phyloP scores from a whole-genome alignment of 805 yeast species.

The Yarrowia hollandica region DNA sequence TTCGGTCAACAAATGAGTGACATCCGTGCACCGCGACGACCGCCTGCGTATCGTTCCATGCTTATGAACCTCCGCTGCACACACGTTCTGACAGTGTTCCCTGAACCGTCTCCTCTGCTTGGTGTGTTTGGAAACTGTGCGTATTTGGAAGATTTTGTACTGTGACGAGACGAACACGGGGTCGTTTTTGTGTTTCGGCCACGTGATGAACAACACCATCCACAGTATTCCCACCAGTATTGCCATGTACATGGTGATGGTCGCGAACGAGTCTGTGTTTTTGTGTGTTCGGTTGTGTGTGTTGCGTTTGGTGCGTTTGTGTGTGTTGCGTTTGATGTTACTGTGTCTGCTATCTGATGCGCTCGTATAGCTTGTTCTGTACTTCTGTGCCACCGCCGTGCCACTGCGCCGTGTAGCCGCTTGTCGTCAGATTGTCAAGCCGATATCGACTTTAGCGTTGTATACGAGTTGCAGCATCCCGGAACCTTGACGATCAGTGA shows the following conservation, averaged over 20 bases:
- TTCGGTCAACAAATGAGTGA: too few relatives aligned
- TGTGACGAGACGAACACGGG: neutral
- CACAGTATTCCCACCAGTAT: neutral
- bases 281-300: neutral
- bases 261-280: neutral
- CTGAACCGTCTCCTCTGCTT: neutral
- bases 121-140: neutral
- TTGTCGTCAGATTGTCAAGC: too few relatives aligned
- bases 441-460: neutral
- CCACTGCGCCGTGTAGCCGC: too few relatives aligned
- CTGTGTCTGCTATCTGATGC: too few relatives aligned
- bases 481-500: neutral
- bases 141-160: slow-evolving; percentile 2
- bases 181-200: neutral
- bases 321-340: too few relatives aligned
- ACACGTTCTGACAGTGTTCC: slow-evolving; percentile 12
- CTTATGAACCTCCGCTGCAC: neutral
- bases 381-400: too few relatives aligned
- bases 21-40: neutral
- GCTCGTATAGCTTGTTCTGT: too few relatives aligned
- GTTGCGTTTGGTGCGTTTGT: neutral
- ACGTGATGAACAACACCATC: neutral
- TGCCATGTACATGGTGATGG: neutral
- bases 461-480: slow-evolving; percentile 23
- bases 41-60: neutral